A percentile compares a stretch with the other conserved stretches of the same genome.
These are phyloP conservation scores for Acacia acuminata DNA, from an alignment of 306 rosid species.

Conservation along the genomic window DNA sequence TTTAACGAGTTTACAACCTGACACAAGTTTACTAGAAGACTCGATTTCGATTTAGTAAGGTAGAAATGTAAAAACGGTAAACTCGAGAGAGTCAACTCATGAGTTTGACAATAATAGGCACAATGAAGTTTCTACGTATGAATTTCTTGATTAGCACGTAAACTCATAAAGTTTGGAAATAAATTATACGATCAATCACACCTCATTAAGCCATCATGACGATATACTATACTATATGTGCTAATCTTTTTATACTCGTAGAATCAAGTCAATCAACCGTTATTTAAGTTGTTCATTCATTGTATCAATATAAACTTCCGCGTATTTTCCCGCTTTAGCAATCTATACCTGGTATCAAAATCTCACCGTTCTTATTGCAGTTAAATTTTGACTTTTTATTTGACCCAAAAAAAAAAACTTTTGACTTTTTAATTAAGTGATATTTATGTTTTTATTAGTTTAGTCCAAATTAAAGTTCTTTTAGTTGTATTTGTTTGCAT, in stretches of 20 bases:
- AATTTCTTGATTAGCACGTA: neutral
- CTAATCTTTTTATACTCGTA: too few species aligned
- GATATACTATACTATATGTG: neutral
- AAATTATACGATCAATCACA: neutral
- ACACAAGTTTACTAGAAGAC: too few species aligned
- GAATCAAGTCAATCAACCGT: too few species aligned
- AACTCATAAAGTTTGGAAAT: neutral
- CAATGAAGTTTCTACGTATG: neutral
- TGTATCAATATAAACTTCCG: neutral
- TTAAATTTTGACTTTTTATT: neutral
- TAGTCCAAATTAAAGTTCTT: neutral
- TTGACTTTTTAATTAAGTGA: too few species aligned
- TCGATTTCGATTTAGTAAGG: too few species aligned
- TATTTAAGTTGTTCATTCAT: neutral
- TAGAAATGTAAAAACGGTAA: too few species aligned
- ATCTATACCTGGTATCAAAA: neutral
- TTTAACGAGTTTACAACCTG: too few species aligned
- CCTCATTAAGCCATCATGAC: neutral
- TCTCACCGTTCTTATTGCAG: neutral
- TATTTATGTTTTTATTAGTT: too few species aligned
- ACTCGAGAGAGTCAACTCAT: too few species aligned
- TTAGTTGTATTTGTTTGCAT: too few species aligned
- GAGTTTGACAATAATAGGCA: too few species aligned
- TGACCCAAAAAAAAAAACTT: too few species aligned
- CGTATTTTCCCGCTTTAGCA: neutral